Percentiles rank a stretch among this genome's conserved stretches.
Evolutionary conservation across 169 alveolate species (phyloP).

Genomic region (Perkinsus chesapeaki): DNA sequence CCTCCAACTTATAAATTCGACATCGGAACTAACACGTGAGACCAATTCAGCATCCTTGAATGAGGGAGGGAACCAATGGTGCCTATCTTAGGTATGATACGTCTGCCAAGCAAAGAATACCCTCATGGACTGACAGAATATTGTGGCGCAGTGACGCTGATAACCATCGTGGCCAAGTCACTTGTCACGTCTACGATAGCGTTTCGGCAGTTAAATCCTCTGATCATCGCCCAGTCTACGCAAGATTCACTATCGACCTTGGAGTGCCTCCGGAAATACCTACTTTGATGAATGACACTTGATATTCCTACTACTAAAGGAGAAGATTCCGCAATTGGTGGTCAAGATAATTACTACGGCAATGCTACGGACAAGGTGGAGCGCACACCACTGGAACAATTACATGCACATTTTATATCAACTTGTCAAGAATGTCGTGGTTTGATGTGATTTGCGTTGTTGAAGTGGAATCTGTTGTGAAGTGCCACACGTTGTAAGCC

Average conservation of each 20-base stretch:
- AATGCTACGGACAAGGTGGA: too few relatives aligned
- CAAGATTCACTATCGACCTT: not conserved
- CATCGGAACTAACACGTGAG: not conserved
- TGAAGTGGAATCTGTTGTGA: too few relatives aligned
- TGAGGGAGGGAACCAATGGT: not conserved
- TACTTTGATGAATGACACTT: not conserved
- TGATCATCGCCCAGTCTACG: not conserved
- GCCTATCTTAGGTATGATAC: not conserved
- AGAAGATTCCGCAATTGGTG: too few relatives aligned
- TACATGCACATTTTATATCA: too few relatives aligned
- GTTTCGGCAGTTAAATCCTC: not conserved
- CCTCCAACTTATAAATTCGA: not conserved
- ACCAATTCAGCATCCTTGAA: not conserved
- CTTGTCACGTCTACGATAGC: not conserved
- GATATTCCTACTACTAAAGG: too few relatives aligned
- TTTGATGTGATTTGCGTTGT: too few relatives aligned
- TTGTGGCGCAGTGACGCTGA: not conserved
- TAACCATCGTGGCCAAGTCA: not conserved
- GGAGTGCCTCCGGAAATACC: too few relatives aligned
- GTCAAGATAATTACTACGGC: too few relatives aligned
- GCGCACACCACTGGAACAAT: too few relatives aligned
- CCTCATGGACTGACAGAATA: not conserved
- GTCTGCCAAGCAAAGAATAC: not conserved
- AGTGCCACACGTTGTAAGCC: too few relatives aligned
- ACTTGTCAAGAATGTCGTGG: too few relatives aligned